A percentile compares a stretch with the other conserved stretches of the same genome.
Conservation (phyloP, 1,284 basidiomycete species). For the Vanrija sp. region DNA sequence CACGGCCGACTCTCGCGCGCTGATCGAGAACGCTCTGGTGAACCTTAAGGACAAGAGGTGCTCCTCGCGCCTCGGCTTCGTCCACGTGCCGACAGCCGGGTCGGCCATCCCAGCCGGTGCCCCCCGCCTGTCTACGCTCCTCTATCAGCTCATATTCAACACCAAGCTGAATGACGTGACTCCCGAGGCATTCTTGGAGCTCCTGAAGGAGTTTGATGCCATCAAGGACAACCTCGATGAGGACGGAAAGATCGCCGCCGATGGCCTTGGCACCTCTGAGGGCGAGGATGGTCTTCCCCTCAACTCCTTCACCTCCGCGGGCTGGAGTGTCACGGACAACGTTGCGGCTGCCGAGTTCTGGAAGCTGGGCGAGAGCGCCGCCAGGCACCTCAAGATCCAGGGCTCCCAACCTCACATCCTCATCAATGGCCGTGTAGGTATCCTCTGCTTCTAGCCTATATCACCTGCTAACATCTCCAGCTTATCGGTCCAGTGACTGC, state of each 20-base stretch:
- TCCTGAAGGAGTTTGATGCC: constrained; percentile 36
- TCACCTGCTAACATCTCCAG: constrained; percentile 43
- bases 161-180: constrained; percentile 21
- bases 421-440: constrained; percentile 72
- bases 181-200: constrained; percentile 18
- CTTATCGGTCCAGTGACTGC: constrained; percentile 61
- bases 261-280: background rate
- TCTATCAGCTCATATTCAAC: constrained; percentile 37
- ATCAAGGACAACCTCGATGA: constrained; percentile 20
- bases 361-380: constrained; percentile 27
- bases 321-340: constrained; percentile 24
- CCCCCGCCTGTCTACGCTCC: constrained; percentile 36
- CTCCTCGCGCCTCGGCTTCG: constrained; percentile 47
- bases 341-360: constrained; percentile 42
- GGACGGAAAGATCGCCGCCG: constrained; percentile 12
- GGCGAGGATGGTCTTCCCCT: constrained; percentile 1
- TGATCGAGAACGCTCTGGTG: constrained; percentile 62
- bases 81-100: constrained; percentile 38
- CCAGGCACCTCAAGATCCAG: constrained; percentile 53
- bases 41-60: constrained; percentile 52
- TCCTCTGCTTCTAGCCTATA: background rate
- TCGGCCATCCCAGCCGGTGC: constrained; percentile 3
- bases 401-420: constrained; percentile 62
- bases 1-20: constrained; percentile 55
- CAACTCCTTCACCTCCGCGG: constrained; percentile 17